Evolutionary conservation across 2,329 filamentous ascomycete species (phyloP), one percentile per base, ranked within the genome.

Genomic region (Diaporthe citriasiana): DNA sequence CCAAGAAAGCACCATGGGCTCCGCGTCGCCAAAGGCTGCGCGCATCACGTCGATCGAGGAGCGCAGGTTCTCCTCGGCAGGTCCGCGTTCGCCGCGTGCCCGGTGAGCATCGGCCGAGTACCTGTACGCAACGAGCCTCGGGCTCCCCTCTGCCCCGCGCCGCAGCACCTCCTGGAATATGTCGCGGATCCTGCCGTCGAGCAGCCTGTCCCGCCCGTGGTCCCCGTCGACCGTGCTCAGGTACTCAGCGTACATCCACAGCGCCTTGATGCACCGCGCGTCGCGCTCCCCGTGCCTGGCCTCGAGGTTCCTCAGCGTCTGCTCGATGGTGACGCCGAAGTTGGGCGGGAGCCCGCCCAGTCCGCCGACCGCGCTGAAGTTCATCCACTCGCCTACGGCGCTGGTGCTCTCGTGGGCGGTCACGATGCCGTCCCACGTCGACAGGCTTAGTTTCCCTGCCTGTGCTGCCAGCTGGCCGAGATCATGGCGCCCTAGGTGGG

Each of bases 371-470:
- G 27, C 45, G 60, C 60, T 66, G 45, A 19, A 66, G 60, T 50
- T 66, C 60, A 65, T 65, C 42, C 60, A 65, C 27, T 50, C 42
- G 40, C 60, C 60, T 2, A 66, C 8, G 12, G 60, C 42, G 42
- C 19, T 66, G 30, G 45, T 66, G 63, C 45, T 53, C 45, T 40
- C 63, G 13, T 45, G 63, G 9, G 40, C 63, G 30, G 42, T 3
- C 40, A 66, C 60, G 22, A 66, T 53, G 63, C 13, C 30, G 45
- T 68, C 73, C 73, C 73, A 74, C 30, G 50, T 68, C 40, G 55
- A 55, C 13, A 70, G 65, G n/a, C 68, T 68, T 4, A 72, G 59
- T 40, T 19, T 68, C 73, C 73, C 71, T 13, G 68, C 69, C 42
- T 68, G 51, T 10, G 65, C 10, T 27, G 68, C 68, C 27, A 74